Conservation (phyloP, 129 eudicot species). For the Chrysanthemum makinoi region DNA sequence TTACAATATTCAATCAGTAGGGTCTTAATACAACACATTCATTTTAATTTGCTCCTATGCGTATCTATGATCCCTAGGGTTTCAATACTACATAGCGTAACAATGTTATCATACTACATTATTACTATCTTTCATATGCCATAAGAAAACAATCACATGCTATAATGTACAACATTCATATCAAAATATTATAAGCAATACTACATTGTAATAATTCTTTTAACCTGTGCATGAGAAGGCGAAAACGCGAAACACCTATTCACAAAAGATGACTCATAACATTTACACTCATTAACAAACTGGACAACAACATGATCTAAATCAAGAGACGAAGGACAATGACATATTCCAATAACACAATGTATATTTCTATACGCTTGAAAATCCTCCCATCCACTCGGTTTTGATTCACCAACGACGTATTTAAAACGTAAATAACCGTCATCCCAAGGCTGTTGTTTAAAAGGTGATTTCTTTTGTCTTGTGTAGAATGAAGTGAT, state of each 20-base stretch:
- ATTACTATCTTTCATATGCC: too few species aligned
- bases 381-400: slow-evolving; percentile 94
- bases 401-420: slow-evolving; percentile 74
- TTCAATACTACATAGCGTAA: too few species aligned
- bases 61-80: too few species aligned
- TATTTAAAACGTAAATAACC: slow-evolving; percentile 73
- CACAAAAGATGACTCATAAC: slow-evolving; percentile 54
- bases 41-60: too few species aligned
- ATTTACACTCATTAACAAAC: slow-evolving; percentile 47
- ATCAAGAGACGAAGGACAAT: slow-evolving; percentile 84
- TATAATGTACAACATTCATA: not conserved
- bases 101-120: too few species aligned
- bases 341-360: slow-evolving; percentile 77
- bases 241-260: slow-evolving; percentile 84
- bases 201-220: not conserved
- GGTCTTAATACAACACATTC: too few species aligned
- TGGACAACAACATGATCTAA: slow-evolving; percentile 46
- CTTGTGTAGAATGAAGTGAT: slow-evolving; percentile 84
- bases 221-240: slow-evolving; percentile 85
- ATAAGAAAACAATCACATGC: too few species aligned
- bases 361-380: slow-evolving; percentile 76
- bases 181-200: not conserved
- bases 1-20: too few species aligned
- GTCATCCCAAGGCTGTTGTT: slow-evolving; percentile 82
- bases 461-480: slow-evolving; percentile 78